Conservation (phyloP, 106 monocot species). For the Dendrobium chrysotoxum region DNA sequence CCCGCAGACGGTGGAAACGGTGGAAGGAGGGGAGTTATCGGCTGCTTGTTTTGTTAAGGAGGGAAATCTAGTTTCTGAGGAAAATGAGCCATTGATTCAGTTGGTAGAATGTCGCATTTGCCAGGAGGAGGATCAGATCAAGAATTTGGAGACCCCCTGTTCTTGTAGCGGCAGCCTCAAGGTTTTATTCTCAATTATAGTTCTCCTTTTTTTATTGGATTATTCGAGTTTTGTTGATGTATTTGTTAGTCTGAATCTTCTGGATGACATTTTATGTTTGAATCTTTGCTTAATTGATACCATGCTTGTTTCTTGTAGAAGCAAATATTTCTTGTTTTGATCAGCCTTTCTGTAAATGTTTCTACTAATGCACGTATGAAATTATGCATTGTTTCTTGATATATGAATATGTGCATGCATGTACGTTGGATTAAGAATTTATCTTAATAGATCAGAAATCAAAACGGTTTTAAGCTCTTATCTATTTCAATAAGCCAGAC, state of each 20-base stretch:
- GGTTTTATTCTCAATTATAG: constrained; percentile 23
- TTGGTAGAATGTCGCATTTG: constrained; percentile 86
- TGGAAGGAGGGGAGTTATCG: not conserved
- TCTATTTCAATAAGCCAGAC: not conserved
- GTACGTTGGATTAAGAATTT: not conserved
- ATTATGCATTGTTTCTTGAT: not conserved
- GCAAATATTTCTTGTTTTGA: not conserved
- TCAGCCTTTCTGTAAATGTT: not conserved
- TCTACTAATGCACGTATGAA: not conserved
- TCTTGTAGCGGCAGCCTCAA: constrained; percentile 92
- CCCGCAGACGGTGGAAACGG: not conserved
- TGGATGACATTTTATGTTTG: not conserved
- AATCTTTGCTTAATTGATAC: not conserved
- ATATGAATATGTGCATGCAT: not conserved
- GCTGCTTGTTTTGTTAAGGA: not conserved
- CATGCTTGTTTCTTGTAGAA: not conserved
- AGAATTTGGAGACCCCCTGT: constrained; percentile 80
- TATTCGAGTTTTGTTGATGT: not conserved
- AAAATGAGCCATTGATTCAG: constrained; percentile 70
- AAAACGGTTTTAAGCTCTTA: not conserved
- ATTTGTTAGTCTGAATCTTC: not conserved
- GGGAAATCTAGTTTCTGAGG: constrained; percentile 18
- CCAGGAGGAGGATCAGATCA: constrained; percentile 81
- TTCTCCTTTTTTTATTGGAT: not conserved
- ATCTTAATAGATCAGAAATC: not conserved